Evolutionary conservation across 2,329 filamentous ascomycete genomes (phyloP).

Genomic region (Talaromyces sp.): DNA sequence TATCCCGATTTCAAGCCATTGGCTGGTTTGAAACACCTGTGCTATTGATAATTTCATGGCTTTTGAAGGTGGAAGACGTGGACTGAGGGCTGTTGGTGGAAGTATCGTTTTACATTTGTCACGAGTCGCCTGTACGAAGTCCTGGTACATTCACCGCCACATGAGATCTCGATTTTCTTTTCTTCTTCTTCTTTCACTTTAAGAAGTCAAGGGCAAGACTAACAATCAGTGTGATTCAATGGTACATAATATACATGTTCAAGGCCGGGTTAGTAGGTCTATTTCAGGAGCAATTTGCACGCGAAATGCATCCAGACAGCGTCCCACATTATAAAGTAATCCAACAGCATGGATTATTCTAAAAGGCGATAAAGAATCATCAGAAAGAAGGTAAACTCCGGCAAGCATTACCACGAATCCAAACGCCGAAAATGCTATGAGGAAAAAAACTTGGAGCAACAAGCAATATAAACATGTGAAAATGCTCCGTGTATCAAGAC

Average conservation of each 20-base stretch:
- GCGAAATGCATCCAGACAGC: not conserved
- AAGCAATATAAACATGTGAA: conserved; percentile 13
- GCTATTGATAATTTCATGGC: not conserved
- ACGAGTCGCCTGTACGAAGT: not conserved
- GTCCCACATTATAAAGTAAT: not conserved
- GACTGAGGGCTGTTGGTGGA: not conserved
- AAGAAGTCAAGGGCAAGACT: not conserved
- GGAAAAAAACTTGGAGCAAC: conserved; percentile 7
- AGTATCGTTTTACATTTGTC: not conserved
- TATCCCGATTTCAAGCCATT: not conserved
- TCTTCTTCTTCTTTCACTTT: not conserved
- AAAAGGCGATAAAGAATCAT: not conserved
- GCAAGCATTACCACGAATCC: conserved; percentile 13
- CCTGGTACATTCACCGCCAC: not conserved
- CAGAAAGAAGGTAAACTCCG: not conserved
- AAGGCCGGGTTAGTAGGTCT: not conserved
- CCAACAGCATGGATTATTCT: not conserved
- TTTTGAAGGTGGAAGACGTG: not conserved
- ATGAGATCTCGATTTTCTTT: not conserved
- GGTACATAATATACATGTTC: conserved; percentile 2
- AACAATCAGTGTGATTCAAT: not conserved
- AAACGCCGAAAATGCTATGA: conserved; percentile 17
- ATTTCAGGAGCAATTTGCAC: not conserved
- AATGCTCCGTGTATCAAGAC: conserved; percentile 24
- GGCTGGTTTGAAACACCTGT: too few relatives aligned